These are phyloP conservation scores for Beta corolliflora DNA, from an alignment of 179 eudicot species.

Conservation along the genomic window DNA sequence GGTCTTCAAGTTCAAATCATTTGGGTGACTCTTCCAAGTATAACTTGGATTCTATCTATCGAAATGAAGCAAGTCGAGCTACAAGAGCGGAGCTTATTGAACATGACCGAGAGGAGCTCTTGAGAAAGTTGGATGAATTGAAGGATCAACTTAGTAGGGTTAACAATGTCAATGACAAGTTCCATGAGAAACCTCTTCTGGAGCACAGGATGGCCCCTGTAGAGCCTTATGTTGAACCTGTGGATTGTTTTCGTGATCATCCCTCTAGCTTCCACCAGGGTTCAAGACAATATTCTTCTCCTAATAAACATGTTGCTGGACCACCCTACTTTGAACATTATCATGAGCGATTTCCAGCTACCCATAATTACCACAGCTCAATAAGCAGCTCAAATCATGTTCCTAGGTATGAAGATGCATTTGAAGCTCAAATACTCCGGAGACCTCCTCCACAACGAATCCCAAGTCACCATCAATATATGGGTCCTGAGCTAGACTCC, in stretches of 20 bases:
- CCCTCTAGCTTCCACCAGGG: slow-evolving; percentile 31
- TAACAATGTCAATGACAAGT: slow-evolving; percentile 44
- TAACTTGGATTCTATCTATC: slow-evolving; percentile 37
- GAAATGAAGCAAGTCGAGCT: slow-evolving; percentile 32
- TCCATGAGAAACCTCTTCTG: slow-evolving; percentile 46
- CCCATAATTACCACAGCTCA: slow-evolving; percentile 41
- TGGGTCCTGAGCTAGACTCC: slow-evolving; percentile 42
- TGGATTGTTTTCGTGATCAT: slow-evolving; percentile 45
- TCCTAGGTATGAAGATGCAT: slow-evolving; percentile 48
- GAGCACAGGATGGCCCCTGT: slow-evolving; percentile 40
- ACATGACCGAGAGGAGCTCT: slow-evolving; percentile 66
- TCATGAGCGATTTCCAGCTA: slow-evolving; percentile 41
- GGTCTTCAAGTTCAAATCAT: slow-evolving; percentile 40
- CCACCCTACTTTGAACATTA: slow-evolving; percentile 47
- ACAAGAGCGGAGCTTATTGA: slow-evolving; percentile 47
- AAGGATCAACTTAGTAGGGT: slow-evolving; percentile 65
- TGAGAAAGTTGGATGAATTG: slow-evolving; percentile 80
- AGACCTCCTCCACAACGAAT: slow-evolving; percentile 49
- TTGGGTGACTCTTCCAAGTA: slow-evolving; percentile 47
- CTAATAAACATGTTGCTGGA: slow-evolving; percentile 38
- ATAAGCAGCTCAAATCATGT: slow-evolving; percentile 35
- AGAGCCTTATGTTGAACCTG: slow-evolving; percentile 45
- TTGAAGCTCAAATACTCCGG: slow-evolving; percentile 47
- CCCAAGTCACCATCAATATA: slow-evolving; percentile 43
- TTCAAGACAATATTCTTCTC: slow-evolving; percentile 40